Percentiles rank a stretch among this genome's conserved stretches.
These are phyloP conservation scores for Suillus lakei DNA, from an alignment of 768 basidiomycete species.

Conservation along the genomic window DNA sequence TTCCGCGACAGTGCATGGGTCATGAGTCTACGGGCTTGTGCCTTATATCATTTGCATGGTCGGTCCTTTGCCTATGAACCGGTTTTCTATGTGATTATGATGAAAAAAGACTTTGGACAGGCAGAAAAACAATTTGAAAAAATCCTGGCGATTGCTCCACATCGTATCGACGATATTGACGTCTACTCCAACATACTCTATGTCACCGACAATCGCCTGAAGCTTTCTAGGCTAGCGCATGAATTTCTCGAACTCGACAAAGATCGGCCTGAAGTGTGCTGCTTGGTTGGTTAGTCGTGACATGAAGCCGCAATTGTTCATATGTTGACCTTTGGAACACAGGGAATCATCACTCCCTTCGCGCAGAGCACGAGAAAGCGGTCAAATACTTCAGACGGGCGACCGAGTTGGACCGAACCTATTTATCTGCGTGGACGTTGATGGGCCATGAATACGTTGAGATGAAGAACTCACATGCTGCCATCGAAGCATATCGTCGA, in stretches of 20 bases:
- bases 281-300: slow-evolving; percentile 77
- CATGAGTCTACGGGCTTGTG: slow-evolving; percentile 84
- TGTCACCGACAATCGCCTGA: slow-evolving; percentile 87
- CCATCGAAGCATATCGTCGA: slow-evolving; percentile 95
- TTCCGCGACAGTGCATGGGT: slow-evolving; percentile 88
- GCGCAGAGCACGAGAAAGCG: slow-evolving; percentile 94
- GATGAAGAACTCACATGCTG: slow-evolving; percentile 99
- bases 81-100: slow-evolving; percentile 9
- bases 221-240: slow-evolving; percentile 90
- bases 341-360: slow-evolving; percentile 98
- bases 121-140: slow-evolving; percentile 87
- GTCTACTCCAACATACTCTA: slow-evolving; percentile 97
- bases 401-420: slow-evolving; percentile 93
- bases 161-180: slow-evolving; percentile 93
- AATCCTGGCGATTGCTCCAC: slow-evolving; percentile 81
- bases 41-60: slow-evolving; percentile 92
- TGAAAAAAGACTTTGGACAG: slow-evolving; percentile 75
- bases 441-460: slow-evolving; percentile 99
- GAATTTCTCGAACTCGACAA: slow-evolving; percentile 89
- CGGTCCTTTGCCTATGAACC: slow-evolving; percentile 1
- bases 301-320: too few species aligned
- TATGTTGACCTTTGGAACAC: not conserved
- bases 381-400: slow-evolving; percentile 94
- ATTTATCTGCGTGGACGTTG: slow-evolving; percentile 96
- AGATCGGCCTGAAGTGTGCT: slow-evolving; percentile 95